phyloP scores from a whole-genome alignment of 2,329 filamentous ascomycete genomes.

The Colletotrichum horii region DNA sequence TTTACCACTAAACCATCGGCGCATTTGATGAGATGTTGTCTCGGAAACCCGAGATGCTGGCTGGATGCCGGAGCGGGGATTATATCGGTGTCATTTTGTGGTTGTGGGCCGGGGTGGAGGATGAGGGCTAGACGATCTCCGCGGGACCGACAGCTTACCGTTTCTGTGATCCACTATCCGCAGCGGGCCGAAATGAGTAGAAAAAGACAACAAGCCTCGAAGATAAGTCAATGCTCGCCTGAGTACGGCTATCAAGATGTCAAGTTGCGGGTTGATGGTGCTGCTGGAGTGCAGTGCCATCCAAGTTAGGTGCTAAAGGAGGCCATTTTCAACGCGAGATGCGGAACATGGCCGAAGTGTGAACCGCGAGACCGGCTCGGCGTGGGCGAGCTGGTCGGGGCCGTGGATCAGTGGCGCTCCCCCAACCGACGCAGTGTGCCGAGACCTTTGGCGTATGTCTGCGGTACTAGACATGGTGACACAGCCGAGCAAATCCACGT shows the following conservation, averaged over 20 bases:
- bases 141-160: neutral
- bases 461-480: neutral
- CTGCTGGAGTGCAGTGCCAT: neutral
- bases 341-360: neutral
- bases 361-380: neutral
- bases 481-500: neutral
- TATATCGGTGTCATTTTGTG: neutral
- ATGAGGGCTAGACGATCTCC: neutral
- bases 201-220: neutral
- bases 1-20: constrained; percentile 10
- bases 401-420: neutral
- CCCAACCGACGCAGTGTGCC: neutral
- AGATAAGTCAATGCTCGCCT: neutral
- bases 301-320: neutral
- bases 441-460: neutral
- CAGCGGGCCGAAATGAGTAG: neutral
- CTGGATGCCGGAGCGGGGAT: neutral
- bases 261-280: neutral
- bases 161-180: neutral
- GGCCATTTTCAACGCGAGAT: neutral
- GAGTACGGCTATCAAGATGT: neutral
- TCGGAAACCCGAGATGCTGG: neutral
- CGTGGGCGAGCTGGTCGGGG: neutral
- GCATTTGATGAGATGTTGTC: neutral
- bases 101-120: neutral